Evolutionary conservation across 1,139 yeast genomes (phyloP).

Genomic region (Debaryomyces robertsiae): DNA sequence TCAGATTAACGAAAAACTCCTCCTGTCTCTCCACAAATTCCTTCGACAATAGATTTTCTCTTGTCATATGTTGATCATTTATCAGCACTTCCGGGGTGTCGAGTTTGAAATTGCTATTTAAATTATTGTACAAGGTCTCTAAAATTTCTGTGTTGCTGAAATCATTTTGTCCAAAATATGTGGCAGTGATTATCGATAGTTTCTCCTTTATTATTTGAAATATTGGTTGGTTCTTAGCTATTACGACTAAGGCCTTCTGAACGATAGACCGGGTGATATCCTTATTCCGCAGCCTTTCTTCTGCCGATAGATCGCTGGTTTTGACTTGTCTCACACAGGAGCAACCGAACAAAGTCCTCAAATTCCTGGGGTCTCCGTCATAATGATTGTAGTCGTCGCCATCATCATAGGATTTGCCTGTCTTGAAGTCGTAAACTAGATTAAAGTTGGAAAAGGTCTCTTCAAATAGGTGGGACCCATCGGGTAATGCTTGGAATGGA

Average conservation of each 20-base stretch:
- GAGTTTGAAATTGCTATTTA: slow-evolving; percentile 44
- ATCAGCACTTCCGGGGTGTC: slow-evolving; percentile 25
- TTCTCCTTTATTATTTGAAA: slow-evolving; percentile 88
- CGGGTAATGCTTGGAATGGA: slow-evolving; percentile 95
- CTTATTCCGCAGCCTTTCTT: slow-evolving; percentile 51
- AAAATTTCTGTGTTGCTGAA: slow-evolving; percentile 71
- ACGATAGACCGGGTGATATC: slow-evolving; percentile 87
- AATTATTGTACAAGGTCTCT: slow-evolving; percentile 71
- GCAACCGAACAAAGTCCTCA: slow-evolving; percentile 85
- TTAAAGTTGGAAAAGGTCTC: slow-evolving; percentile 94
- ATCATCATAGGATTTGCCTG: slow-evolving; percentile 47
- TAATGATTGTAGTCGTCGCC: slow-evolving; percentile 47
- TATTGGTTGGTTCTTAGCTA: slow-evolving; percentile 76
- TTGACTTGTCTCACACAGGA: slow-evolving; percentile 87
- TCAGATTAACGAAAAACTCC: slow-evolving; percentile 70
- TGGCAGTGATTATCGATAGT: slow-evolving; percentile 83
- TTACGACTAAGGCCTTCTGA: slow-evolving; percentile 89
- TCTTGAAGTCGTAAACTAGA: slow-evolving; percentile 67
- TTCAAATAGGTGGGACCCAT: slow-evolving; percentile 89
- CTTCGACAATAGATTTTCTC: slow-evolving; percentile 13
- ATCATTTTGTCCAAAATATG: slow-evolving; percentile 79
- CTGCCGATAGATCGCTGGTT: slow-evolving; percentile 55
- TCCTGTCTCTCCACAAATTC: slow-evolving; percentile 28
- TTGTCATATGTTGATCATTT: slow-evolving; percentile 11
- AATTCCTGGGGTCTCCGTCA: slow-evolving; percentile 47